phyloP scores from a whole-genome alignment of 2,329 filamentous ascomycete species.

The Ophiostoma triangulosporum region DNA sequence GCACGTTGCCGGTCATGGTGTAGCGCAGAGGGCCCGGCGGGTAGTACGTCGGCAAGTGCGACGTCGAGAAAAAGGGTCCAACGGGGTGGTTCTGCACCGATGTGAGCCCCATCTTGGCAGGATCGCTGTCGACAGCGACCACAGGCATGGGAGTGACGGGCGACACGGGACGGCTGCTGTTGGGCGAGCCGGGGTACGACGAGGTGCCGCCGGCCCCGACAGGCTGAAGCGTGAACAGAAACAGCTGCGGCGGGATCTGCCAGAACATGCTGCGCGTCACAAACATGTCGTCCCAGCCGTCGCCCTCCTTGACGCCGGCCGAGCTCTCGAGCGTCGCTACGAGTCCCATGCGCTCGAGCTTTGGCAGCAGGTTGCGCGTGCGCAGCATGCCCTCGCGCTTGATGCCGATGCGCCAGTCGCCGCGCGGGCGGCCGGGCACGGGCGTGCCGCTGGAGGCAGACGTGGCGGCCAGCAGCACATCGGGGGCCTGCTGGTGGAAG shows the following conservation, averaged over 20 bases:
- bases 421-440: slow-evolving; percentile 56
- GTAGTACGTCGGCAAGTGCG: slow-evolving; percentile 82
- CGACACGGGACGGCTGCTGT: background rate
- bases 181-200: slow-evolving; percentile 37
- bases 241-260: slow-evolving; percentile 78
- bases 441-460: slow-evolving; percentile 50
- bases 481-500: slow-evolving; percentile 74
- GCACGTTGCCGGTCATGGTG: slow-evolving; percentile 59
- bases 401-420: slow-evolving; percentile 78
- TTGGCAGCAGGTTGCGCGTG: slow-evolving; percentile 68
- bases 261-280: slow-evolving; percentile 72
- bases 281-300: slow-evolving; percentile 70
- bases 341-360: slow-evolving; percentile 86
- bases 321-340: slow-evolving; percentile 59
- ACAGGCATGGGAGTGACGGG: slow-evolving; percentile 2
- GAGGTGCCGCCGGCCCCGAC: slow-evolving; percentile 17
- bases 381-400: slow-evolving; percentile 80
- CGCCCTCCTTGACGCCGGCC: slow-evolving; percentile 39
- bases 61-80: slow-evolving; percentile 68
- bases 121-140: slow-evolving; percentile 3
- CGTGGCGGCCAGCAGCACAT: slow-evolving; percentile 43
- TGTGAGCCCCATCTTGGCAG: slow-evolving; percentile 20
- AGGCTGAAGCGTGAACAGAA: slow-evolving; percentile 72
- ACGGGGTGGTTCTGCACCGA: slow-evolving; percentile 1
- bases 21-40: slow-evolving; percentile 75